Conservation (phyloP, 139 green algal genomes). For the Closterium sp. region DNA sequence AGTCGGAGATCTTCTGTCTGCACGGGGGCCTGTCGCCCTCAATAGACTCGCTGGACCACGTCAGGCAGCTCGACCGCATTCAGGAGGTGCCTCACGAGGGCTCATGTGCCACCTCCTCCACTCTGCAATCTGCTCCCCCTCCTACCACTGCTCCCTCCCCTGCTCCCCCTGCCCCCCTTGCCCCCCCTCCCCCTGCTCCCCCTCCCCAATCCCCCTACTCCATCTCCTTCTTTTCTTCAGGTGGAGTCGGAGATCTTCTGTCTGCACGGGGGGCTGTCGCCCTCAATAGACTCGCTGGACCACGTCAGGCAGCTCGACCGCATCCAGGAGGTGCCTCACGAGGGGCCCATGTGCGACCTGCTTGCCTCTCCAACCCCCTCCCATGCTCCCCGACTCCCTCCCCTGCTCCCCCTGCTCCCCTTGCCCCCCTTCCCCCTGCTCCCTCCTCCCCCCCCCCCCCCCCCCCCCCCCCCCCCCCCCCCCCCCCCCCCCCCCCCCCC, state of each 20-base stretch:
- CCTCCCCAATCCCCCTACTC: too few species aligned
- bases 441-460: too few species aligned
- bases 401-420: too few species aligned
- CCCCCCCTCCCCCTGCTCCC: too few species aligned
- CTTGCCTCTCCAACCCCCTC: background rate
- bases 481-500: too few species aligned
- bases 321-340: slow-evolving; percentile 79
- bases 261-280: slow-evolving; percentile 92
- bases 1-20: slow-evolving; percentile 91
- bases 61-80: slow-evolving; percentile 82
- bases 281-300: slow-evolving; percentile 94
- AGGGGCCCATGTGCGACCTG: slow-evolving; percentile 92
- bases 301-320: slow-evolving; percentile 89
- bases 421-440: too few species aligned
- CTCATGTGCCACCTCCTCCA: background rate
- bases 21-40: slow-evolving; percentile 89
- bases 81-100: too few species aligned
- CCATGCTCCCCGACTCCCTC: too few species aligned
- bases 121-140: background rate
- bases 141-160: background rate
- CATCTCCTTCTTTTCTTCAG: background rate
- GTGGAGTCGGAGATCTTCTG: slow-evolving; percentile 94
- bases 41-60: slow-evolving; percentile 95
- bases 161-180: too few species aligned
- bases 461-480: too few species aligned